These are phyloP conservation scores for Fusarium euwallaceae DNA, from an alignment of 2,329 filamentous ascomycete species.

Conservation along the genomic window DNA sequence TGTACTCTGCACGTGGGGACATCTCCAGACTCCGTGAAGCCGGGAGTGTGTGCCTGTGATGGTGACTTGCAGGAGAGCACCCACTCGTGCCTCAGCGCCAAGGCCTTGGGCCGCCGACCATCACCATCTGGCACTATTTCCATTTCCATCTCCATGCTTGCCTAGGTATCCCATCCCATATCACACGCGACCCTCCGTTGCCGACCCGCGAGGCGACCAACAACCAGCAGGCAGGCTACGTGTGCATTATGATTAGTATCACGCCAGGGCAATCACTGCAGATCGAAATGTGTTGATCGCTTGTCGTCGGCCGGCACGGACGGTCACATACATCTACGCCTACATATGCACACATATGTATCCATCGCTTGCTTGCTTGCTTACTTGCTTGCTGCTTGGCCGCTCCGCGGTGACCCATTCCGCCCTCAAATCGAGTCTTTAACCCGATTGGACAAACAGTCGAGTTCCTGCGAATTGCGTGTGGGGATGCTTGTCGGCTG, in stretches of 20 bases:
- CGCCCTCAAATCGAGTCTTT: slow-evolving; percentile 19
- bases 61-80: slow-evolving; percentile 22
- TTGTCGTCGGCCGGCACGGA: background rate
- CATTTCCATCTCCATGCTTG: slow-evolving; percentile 35
- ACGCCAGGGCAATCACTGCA: slow-evolving; percentile 13
- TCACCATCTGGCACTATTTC: slow-evolving; percentile 27
- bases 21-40: slow-evolving; percentile 8
- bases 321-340: background rate
- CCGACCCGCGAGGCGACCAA: slow-evolving; percentile 17
- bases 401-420: slow-evolving; percentile 15
- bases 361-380: background rate
- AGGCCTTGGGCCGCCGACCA: slow-evolving; percentile 16
- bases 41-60: slow-evolving; percentile 6
- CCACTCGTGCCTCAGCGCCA: slow-evolving; percentile 27
- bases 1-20: slow-evolving; percentile 4
- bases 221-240: background rate
- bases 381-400: background rate
- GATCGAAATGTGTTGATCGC: slow-evolving; percentile 18
- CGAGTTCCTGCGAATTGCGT: slow-evolving; percentile 15
- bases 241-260: background rate
- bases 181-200: slow-evolving; percentile 1
- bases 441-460: slow-evolving; percentile 9
- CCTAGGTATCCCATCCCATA: background rate
- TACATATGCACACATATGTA: slow-evolving; percentile 1
- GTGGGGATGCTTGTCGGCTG: slow-evolving; percentile 22